Conservation (phyloP, 2,329 filamentous ascomycete genomes). For the Fusarium sp. region DNA sequence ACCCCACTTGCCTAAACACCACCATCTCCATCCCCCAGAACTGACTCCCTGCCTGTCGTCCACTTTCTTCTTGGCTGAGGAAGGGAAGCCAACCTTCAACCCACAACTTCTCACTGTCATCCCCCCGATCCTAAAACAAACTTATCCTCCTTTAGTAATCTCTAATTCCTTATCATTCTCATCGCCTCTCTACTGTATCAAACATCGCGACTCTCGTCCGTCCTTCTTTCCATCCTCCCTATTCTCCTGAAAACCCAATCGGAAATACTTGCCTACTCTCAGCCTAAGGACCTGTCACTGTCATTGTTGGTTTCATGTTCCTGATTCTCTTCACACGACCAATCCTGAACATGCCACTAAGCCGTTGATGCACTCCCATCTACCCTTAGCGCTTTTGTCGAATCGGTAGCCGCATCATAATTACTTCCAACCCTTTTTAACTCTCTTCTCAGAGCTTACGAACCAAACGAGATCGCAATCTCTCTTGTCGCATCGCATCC, state of each 20-base stretch:
- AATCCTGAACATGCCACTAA: slow-evolving; percentile 38
- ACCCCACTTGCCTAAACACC: slow-evolving; percentile 37
- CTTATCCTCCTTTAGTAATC: slow-evolving; percentile 2
- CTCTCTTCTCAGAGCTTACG: slow-evolving; percentile 5
- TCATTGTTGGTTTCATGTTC: slow-evolving; percentile 31
- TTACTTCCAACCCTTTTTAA: background rate
- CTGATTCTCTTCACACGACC: slow-evolving; percentile 29
- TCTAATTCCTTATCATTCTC: slow-evolving; percentile 2
- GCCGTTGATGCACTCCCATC: slow-evolving; percentile 32
- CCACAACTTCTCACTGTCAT: background rate
- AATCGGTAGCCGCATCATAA: background rate
- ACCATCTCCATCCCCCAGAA: slow-evolving; percentile 28
- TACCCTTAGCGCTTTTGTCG: slow-evolving; percentile 27
- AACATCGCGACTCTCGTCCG: background rate
- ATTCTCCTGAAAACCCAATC: background rate
- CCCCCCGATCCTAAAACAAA: background rate
- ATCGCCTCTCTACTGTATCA: background rate
- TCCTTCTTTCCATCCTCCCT: background rate
- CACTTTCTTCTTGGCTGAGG: slow-evolving; percentile 18
- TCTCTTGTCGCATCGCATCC: slow-evolving; percentile 28
- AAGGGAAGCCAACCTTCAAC: background rate
- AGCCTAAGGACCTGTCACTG: slow-evolving; percentile 1
- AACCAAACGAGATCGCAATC: slow-evolving; percentile 14
- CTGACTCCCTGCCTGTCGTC: slow-evolving; percentile 23
- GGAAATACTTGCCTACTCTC: slow-evolving; percentile 5